phyloP scores from a whole-genome alignment of 176 grass and related monocot species.

The Eleusine coracana region DNA sequence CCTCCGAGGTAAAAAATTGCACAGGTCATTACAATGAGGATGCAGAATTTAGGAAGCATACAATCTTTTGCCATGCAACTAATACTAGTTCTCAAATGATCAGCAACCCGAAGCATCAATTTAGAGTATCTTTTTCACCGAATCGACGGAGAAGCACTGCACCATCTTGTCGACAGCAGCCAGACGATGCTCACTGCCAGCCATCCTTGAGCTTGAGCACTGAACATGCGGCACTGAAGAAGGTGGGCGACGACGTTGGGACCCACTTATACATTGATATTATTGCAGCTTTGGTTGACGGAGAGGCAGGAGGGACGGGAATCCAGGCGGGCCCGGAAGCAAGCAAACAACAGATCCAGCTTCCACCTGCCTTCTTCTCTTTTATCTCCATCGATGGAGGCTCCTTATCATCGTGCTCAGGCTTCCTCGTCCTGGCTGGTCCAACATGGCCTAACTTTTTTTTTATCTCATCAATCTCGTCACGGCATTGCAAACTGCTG shows the following conservation, averaged over 20 bases:
- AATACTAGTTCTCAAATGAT: background rate
- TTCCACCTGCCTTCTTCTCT: background rate
- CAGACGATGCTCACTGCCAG: too few relatives aligned
- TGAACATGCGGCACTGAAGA: background rate
- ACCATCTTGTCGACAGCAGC: background rate
- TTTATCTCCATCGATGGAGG: too few relatives aligned
- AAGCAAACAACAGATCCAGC: constrained; percentile 9
- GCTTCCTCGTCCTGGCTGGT: background rate
- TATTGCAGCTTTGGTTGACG: background rate
- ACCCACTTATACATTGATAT: constrained; percentile 13
- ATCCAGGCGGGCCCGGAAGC: background rate
- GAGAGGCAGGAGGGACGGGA: background rate
- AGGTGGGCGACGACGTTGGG: background rate
- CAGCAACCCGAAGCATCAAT: background rate
- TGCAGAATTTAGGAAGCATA: too few relatives aligned
- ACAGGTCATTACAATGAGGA: too few relatives aligned
- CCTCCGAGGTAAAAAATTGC: too few relatives aligned
- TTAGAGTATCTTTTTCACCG: background rate
- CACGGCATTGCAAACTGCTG: background rate
- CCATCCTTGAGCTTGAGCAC: background rate
- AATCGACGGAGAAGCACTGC: background rate
- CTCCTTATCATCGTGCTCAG: too few relatives aligned
- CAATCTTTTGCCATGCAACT: too few relatives aligned
- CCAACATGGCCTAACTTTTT: background rate
- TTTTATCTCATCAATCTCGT: background rate